Evolutionary conservation across 2,329 filamentous ascomycete species (phyloP), one percentile per base, ranked within the genome.

Genomic region (Teratosphaeria viscida): DNA sequence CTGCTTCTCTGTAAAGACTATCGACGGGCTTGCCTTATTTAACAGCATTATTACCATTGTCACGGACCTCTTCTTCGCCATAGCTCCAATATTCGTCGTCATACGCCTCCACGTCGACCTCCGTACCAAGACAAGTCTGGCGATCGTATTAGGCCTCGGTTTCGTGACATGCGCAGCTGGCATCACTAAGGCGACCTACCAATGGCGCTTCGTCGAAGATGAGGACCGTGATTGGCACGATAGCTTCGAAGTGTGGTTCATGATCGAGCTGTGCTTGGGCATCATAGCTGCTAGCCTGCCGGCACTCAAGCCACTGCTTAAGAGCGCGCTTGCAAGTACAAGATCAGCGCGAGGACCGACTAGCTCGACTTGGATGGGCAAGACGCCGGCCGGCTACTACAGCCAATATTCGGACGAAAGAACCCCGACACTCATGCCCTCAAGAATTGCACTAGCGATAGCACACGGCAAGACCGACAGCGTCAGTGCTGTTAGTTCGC

Each of bases 21-120:
- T 77, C 63, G 72, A 70, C n/a, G 70, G 72, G 32, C 71, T 81
- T 27, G 78, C 76, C 14, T 65, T 81, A n/a, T 74, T 76, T 65
- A 78, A 80, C 66, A 77, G 75, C 64, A 71, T 70, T 32, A 67
- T 76, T 58, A 76, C 74, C 56, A 75, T 76, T 59, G 47, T 68
- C 5, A 76, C 74, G 11, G 74, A 77, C 58, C 65, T 74, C 16
- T 65, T 76, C 5, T 74, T 79, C 57, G 76, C 77, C 0, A 64
- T 72, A 0, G 59, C 78, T 1, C 77, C 77, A 0, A 70, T 78
- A 16, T 75, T 75, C 0, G 71, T 79, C 52, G 72, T 79, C 37
- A 70, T 75, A 67, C 72, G 71, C 32, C 70, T 79, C 1, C 73
- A 77, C 58, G 70, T 79, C 62, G 77, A 77, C 64, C 60, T 65